Evolutionary conservation across 164 flowering plant genomes (phyloP).

Genomic region (Platanus orientalis): DNA sequence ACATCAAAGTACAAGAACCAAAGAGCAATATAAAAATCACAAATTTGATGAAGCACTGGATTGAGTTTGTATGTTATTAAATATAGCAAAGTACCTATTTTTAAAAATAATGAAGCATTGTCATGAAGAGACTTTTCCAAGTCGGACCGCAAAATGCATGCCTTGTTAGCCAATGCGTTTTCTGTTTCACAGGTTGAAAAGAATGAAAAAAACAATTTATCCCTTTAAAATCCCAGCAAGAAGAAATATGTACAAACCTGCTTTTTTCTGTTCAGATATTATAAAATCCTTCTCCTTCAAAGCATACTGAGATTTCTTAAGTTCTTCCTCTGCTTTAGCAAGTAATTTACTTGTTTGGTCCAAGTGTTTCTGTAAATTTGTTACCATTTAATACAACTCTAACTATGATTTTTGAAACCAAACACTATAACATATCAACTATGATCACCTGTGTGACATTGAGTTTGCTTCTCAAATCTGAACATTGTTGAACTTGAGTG

Average conservation of each 20-base stretch:
- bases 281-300: slow-evolving; percentile 77
- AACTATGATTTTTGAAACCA: background rate
- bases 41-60: background rate
- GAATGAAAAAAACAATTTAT: background rate
- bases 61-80: background rate
- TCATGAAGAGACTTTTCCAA: slow-evolving; percentile 85
- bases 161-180: slow-evolving; percentile 82
- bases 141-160: slow-evolving; percentile 68
- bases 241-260: slow-evolving; percentile 35
- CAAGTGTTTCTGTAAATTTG: slow-evolving; percentile 54
- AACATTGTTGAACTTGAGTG: slow-evolving; percentile 48
- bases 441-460: slow-evolving; percentile 59
- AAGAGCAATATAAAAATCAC: background rate
- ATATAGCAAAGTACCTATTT: slow-evolving; percentile 82
- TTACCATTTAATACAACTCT: background rate
- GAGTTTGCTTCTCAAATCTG: slow-evolving; percentile 57
- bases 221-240: slow-evolving; percentile 7
- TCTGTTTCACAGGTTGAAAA: slow-evolving; percentile 43
- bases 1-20: background rate
- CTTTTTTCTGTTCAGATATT: slow-evolving; percentile 79
- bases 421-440: background rate
- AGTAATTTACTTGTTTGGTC: slow-evolving; percentile 49
- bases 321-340: slow-evolving; percentile 52
- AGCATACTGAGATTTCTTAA: slow-evolving; percentile 64
- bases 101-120: slow-evolving; percentile 59